Conservation (phyloP, 495 filamentous ascomycete genomes). For the Usnea hakonensis region DNA sequence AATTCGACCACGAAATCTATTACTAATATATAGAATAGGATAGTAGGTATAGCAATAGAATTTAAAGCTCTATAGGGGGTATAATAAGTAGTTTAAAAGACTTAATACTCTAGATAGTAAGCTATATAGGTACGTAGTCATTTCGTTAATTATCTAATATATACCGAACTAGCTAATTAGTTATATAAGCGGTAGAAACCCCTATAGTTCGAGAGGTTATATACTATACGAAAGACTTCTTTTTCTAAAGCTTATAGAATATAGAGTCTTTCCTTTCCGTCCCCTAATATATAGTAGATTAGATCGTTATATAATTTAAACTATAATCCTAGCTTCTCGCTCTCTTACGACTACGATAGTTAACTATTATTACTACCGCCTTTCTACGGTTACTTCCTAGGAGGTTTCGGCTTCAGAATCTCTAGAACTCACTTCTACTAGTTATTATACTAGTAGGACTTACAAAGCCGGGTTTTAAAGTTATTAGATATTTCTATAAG, state of each 20-base stretch:
- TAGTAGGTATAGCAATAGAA: background rate
- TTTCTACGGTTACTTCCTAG: background rate
- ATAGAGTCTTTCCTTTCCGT: background rate
- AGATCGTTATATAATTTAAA: background rate
- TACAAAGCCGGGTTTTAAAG: background rate
- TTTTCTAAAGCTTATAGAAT: background rate
- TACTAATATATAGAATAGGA: slow-evolving; percentile 7
- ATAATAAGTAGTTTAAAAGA: background rate
- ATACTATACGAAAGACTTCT: background rate
- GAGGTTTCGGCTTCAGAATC: background rate
- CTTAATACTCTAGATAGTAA: slow-evolving; percentile 1
- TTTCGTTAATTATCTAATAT: background rate
- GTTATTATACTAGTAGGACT: background rate
- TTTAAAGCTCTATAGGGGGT: background rate
- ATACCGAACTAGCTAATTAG: background rate
- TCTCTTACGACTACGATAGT: no score
- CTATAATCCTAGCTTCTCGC: background rate
- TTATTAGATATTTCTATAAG: background rate
- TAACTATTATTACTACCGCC: no score
- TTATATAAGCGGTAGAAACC: background rate
- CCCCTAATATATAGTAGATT: background rate
- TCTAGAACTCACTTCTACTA: background rate
- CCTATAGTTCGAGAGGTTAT: background rate
- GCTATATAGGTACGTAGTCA: background rate
- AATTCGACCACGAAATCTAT: background rate